Percentiles rank a stretch among this genome's conserved stretches.
Evolutionary conservation across 306 rosid genomes (phyloP).

Genomic region (Inga leiocalycina): DNA sequence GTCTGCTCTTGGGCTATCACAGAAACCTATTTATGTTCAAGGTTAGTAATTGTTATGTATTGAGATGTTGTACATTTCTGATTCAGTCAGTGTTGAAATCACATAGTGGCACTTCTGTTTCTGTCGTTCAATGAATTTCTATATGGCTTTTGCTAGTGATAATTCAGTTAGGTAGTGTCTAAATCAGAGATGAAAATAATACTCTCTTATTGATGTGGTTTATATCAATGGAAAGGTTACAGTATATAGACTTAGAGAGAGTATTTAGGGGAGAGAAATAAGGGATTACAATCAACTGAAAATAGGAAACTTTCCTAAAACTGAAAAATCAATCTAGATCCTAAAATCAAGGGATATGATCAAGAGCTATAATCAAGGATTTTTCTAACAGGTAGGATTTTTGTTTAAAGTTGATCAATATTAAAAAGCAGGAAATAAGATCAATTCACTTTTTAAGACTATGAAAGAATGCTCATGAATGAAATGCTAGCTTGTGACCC

Average conservation of each 20-base stretch:
- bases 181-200: too few relatives aligned
- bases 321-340: too few relatives aligned
- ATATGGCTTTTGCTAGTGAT: background rate
- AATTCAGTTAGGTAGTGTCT: background rate
- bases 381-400: too few relatives aligned
- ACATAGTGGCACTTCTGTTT: conserved; percentile 4
- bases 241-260: too few relatives aligned
- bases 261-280: too few relatives aligned
- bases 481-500: background rate
- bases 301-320: too few relatives aligned
- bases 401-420: background rate
- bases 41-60: conserved; percentile 51
- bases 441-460: conserved; percentile 5
- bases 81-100: background rate
- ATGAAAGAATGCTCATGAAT: conserved; percentile 9
- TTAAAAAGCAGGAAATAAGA: conserved; percentile 6
- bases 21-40: conserved; percentile 87
- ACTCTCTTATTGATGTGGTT: too few relatives aligned
- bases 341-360: too few relatives aligned
- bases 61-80: background rate
- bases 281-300: too few relatives aligned
- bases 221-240: too few relatives aligned
- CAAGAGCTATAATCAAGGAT: too few relatives aligned
- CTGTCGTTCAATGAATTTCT: background rate
- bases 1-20: conserved; percentile 98